phyloP scores from a whole-genome alignment of 2,329 filamentous ascomycete species.

The Fusarium sp. region DNA sequence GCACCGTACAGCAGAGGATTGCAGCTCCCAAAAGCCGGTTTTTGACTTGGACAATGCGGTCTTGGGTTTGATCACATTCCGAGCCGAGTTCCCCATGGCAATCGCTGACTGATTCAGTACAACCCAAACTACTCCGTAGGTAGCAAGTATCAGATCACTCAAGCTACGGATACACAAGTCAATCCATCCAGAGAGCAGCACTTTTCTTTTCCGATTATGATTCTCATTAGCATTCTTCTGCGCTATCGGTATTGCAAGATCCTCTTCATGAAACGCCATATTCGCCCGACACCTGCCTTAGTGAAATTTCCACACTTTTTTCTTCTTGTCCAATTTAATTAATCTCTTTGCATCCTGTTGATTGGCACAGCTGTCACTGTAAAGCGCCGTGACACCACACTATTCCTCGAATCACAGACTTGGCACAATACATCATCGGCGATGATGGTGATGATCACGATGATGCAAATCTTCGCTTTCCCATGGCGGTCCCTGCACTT shows the following conservation, averaged over 20 bases:
- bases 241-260: conserved; percentile 16
- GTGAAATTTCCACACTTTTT: neutral
- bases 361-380: conserved; percentile 13
- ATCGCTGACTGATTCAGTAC: conserved; percentile 1
- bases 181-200: neutral
- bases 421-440: conserved; percentile 21
- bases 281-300: conserved; percentile 37
- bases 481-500: conserved; percentile 28
- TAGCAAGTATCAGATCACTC: too few species aligned
- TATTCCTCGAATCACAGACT: conserved; percentile 12
- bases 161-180: conserved; percentile 9
- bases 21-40: conserved; percentile 16
- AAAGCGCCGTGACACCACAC: conserved; percentile 4
- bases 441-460: conserved; percentile 37
- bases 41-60: conserved; percentile 3
- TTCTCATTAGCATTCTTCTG: conserved; percentile 10
- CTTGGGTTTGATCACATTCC: conserved; percentile 17
- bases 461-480: conserved; percentile 40
- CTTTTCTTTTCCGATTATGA: neutral
- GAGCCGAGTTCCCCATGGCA: conserved; percentile 3
- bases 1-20: neutral
- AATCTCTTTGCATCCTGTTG: neutral
- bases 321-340: conserved; percentile 1
- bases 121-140: neutral
- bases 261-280: conserved; percentile 41